A percentile compares a stretch with the other conserved stretches of the same genome.
Conservation (phyloP, 164 flowering plant genomes). For the Malania oleifera region DNA sequence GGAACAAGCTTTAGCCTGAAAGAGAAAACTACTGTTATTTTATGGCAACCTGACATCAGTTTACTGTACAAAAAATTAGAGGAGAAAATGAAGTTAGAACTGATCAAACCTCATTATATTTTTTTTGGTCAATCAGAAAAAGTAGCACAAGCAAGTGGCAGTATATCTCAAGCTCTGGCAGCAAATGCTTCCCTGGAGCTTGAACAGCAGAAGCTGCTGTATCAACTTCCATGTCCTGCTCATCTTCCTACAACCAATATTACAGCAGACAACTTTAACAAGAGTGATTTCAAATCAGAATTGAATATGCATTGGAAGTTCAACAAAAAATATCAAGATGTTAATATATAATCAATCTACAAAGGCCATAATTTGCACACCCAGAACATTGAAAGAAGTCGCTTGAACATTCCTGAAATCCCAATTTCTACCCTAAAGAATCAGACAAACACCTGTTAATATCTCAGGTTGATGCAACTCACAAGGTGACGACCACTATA, state of each 20-base stretch:
- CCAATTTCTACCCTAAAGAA: no score
- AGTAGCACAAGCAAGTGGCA: slow-evolving; percentile 3
- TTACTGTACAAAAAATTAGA: background rate
- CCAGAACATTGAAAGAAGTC: no score
- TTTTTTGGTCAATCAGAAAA: background rate
- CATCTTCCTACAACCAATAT: background rate
- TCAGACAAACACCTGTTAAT: no score
- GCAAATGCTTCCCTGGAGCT: slow-evolving; percentile 3
- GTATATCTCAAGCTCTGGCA: slow-evolving; percentile 5
- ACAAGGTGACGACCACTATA: no score
- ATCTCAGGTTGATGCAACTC: no score
- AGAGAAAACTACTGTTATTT: background rate
- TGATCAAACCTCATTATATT: background rate
- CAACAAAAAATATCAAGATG: no score
- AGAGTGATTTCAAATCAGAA: no score
- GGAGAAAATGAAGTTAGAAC: background rate
- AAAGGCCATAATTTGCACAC: no score
- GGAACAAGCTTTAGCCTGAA: slow-evolving; percentile 89
- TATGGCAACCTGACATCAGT: background rate
- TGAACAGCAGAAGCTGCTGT: slow-evolving; percentile 2
- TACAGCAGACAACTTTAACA: no score
- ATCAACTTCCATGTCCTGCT: slow-evolving; percentile 7
- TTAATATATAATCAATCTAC: no score
- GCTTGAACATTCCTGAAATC: no score
- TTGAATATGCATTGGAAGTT: no score